These are phyloP conservation scores for Dioszegia hungarica DNA, from an alignment of 768 basidiomycete species.

Conservation along the genomic window DNA sequence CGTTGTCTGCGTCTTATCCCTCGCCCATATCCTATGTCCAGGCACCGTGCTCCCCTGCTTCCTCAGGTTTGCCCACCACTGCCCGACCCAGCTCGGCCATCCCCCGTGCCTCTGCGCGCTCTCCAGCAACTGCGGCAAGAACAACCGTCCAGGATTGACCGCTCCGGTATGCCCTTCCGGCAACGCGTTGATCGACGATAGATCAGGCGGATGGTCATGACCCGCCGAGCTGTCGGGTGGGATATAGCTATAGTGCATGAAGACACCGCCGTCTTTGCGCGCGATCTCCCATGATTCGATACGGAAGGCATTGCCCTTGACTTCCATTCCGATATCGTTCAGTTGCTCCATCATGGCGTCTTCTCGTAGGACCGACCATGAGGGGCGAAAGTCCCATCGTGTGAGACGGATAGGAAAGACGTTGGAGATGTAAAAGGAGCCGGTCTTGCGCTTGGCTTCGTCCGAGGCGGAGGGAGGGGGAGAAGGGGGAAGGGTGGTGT, in stretches of 20 bases:
- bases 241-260: constrained; percentile 45
- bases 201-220: neutral
- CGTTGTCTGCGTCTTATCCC: neutral
- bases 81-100: constrained; percentile 45
- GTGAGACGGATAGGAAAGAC: constrained; percentile 41
- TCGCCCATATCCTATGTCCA: constrained; percentile 33
- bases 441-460: constrained; percentile 19
- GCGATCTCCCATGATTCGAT: constrained; percentile 45
- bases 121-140: constrained; percentile 36
- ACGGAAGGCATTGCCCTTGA: constrained; percentile 28
- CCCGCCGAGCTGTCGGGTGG: constrained; percentile 21
- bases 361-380: constrained; percentile 30
- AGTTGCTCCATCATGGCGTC: constrained; percentile 41
- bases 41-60: constrained; percentile 15
- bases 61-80: constrained; percentile 31
- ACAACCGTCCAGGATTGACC: constrained; percentile 28
- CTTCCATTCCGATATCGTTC: constrained; percentile 38
- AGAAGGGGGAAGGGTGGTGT: no score
- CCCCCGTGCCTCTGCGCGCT: constrained; percentile 38
- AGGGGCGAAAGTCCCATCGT: constrained; percentile 38
- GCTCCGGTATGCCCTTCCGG: constrained; percentile 15
- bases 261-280: constrained; percentile 43
- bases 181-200: constrained; percentile 15
- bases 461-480: constrained; percentile 4
- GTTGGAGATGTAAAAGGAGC: constrained; percentile 47